Conservation (phyloP, 2,329 filamentous ascomycete species). For the Penicillium thymicola region DNA sequence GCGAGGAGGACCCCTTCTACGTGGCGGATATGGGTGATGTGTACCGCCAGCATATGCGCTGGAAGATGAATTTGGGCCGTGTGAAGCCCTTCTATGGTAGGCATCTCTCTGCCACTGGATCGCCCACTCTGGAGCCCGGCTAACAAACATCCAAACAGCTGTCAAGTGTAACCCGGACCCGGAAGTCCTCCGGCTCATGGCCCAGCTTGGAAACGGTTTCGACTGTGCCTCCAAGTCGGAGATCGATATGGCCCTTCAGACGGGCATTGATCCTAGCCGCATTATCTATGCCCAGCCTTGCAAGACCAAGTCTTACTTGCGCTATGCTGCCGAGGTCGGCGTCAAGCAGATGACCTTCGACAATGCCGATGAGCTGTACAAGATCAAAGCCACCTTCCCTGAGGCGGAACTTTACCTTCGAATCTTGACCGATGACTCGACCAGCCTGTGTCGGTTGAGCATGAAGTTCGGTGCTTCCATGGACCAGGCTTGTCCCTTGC, state of each 20-base stretch:
- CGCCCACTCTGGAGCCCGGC: background rate
- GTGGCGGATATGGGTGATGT: constrained; percentile 97
- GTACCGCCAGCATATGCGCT: constrained; percentile 96
- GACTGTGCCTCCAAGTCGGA: constrained; percentile 98
- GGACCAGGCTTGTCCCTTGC: constrained; percentile 72
- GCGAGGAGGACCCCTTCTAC: constrained; percentile 97
- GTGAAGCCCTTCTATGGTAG: constrained; percentile 95
- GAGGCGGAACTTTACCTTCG: constrained; percentile 88
- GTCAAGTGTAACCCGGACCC: constrained; percentile 99
- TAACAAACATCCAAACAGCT: constrained; percentile 50
- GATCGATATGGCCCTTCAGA: constrained; percentile 83
- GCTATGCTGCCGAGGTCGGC: constrained; percentile 76
- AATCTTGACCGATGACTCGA: constrained; percentile 94
- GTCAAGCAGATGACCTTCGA: constrained; percentile 99
- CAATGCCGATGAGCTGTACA: constrained; percentile 96
- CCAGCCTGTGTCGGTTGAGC: constrained; percentile 89
- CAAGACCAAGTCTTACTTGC: constrained; percentile 98
- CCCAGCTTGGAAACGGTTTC: constrained; percentile 87
- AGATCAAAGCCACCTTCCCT: constrained; percentile 89
- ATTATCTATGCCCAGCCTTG: constrained; percentile 99
- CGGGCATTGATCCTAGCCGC: constrained; percentile 79
- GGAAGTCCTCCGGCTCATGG: constrained; percentile 81
- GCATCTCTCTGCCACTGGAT: constrained; percentile 28
- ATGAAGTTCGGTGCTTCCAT: constrained; percentile 95
- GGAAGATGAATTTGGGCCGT: constrained; percentile 89